A percentile compares a stretch with the other conserved stretches of the same genome.
Evolutionary conservation across 352 stramenopile species (phyloP).

Genomic region (Phytopythium cucurbitacearum): DNA sequence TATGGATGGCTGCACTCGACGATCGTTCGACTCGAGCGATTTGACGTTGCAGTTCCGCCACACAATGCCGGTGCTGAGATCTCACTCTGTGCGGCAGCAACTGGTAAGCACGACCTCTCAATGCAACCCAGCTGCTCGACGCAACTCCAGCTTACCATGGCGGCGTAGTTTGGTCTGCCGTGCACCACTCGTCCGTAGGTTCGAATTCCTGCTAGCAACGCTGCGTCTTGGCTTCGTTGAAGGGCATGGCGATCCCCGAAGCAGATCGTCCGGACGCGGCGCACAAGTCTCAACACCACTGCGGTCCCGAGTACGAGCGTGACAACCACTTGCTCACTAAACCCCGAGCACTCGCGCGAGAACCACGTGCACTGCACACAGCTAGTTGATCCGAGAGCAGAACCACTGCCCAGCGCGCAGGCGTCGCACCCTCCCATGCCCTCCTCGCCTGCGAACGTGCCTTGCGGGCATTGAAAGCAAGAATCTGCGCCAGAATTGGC

Average conservation of each 20-base stretch:
- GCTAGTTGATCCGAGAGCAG: constrained; percentile 19
- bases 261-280: constrained; percentile 23
- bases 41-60: no score
- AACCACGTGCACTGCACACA: constrained; percentile 53
- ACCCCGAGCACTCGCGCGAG: constrained; percentile 44
- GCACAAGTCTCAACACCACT: constrained; percentile 18
- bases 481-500: constrained; percentile 21
- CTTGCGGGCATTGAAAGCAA: constrained; percentile 31
- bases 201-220: constrained; percentile 42
- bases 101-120: not conserved
- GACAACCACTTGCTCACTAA: constrained; percentile 45
- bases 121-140: not conserved
- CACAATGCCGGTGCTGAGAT: constrained; percentile 5
- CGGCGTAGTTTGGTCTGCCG: constrained; percentile 20
- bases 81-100: not conserved
- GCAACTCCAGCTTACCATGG: constrained; percentile 29
- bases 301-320: constrained; percentile 14
- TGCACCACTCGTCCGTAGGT: constrained; percentile 38
- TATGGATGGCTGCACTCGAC: no score
- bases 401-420: constrained; percentile 33
- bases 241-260: constrained; percentile 22
- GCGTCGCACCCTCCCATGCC: constrained; percentile 30
- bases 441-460: constrained; percentile 31
- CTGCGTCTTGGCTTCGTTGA: constrained; percentile 34
- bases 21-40: no score